Evolutionary conservation across 2,329 filamentous ascomycete species (phyloP).

Genomic region (Venturia asperata): DNA sequence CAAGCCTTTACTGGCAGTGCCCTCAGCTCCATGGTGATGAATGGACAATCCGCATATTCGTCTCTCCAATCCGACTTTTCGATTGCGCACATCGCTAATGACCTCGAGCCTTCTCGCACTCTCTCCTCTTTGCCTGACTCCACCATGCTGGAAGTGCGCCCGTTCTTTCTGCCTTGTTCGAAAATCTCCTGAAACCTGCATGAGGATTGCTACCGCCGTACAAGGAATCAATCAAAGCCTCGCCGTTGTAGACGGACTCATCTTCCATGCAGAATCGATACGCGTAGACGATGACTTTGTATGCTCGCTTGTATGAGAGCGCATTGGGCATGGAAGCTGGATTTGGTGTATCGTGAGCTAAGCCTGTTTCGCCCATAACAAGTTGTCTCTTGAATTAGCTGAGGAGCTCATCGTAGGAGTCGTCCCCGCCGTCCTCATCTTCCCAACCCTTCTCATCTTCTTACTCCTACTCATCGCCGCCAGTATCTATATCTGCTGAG

Average conservation of each 20-base stretch:
- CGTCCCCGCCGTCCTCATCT: background rate
- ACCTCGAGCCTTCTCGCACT: constrained; percentile 34
- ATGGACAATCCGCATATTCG: background rate
- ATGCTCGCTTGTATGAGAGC: constrained; percentile 40
- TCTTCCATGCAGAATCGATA: constrained; percentile 45
- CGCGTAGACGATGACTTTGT: constrained; percentile 41
- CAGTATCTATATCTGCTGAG: background rate
- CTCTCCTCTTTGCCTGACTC: constrained; percentile 32
- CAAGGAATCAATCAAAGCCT: background rate
- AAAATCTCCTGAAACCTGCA: constrained; percentile 17
- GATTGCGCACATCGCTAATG: background rate
- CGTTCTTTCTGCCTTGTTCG: constrained; percentile 26
- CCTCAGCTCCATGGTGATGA: background rate
- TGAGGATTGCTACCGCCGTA: constrained; percentile 17
- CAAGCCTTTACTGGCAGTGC: constrained; percentile 3
- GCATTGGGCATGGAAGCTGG: constrained; percentile 12
- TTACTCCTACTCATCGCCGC: background rate
- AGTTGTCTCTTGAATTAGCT: background rate
- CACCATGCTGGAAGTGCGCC: constrained; percentile 43
- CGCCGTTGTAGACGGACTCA: constrained; percentile 23
- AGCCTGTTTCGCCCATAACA: background rate
- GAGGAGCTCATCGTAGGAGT: background rate
- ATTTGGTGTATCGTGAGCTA: background rate
- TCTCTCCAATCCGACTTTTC: background rate
- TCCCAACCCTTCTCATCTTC: background rate